Evolutionary conservation across 2,329 filamentous ascomycete species (phyloP), one percentile per base, ranked within the genome.

Genomic region (Cryoendolithus antarcticus): DNA sequence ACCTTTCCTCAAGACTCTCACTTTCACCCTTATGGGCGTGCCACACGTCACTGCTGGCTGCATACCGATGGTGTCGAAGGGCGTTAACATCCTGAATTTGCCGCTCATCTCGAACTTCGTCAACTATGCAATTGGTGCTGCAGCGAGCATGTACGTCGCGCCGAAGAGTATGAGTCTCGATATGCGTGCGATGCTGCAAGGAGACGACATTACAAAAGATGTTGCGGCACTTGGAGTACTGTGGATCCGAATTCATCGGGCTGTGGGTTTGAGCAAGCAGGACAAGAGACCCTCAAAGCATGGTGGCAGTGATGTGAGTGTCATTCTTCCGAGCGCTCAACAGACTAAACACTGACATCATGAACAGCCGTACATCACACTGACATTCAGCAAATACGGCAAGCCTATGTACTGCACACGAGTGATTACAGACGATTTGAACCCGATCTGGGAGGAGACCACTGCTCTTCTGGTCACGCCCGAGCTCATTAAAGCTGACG

Each of bases 351-450:
- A n/a, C n/a, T n/a, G n/a, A n/a, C n/a, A n/a, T n/a, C n/a, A n/a
- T n/a, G n/a, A n/a, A n/a, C n/a, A n/a, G 28, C 86, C 89, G 0
- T 96, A 96, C 59, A 93, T 96, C 57, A 95, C 89, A 27, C 72
- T 96, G 29, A 81, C 83, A 30, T 96, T 93, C 67, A 93, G 84
- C 53, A 95, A 96, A 60, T 96, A 95, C 51, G 84, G 83, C 41
- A 98, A 98, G 64, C 89, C 89, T 2, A 93, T 94, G 75, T 96
- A 94, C 62, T 95, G 88, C 61, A 96, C 91, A 1, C 79, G 91
- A 34, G 88, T 96, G 37, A 95, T 96, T 47, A 86, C 89, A 38
- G 89, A 96, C 54, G 82, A 95, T 49, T 71, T 94, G 39, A 93
- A 96, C 54, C 91, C 91, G 0, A 71, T 94, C 4, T 96, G 93